Evolutionary conservation across 805 yeast species (phyloP), one percentile per base, ranked within the genome.

Genomic region (Candida maltosa): DNA sequence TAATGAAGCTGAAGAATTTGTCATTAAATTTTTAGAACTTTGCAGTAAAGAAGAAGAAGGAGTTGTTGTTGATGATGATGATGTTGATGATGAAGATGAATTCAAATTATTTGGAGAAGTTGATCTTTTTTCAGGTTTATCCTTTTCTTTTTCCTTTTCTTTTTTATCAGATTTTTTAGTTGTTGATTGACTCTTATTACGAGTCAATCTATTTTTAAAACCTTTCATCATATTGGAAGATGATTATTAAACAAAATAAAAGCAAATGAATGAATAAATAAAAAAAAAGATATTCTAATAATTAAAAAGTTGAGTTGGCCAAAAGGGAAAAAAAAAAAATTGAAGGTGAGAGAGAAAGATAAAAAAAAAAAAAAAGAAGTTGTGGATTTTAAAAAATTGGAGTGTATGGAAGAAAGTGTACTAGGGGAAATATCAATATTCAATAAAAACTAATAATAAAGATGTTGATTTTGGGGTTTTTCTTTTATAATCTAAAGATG

Each of bases 181-280:
- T 17, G 67, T 42, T 24, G 66, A 41, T 35, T 52, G 67, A 41
- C 56, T 48, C 47, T 60, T 60, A 48, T 62, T 64, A 40, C 73
- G 52, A 14, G 71, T 60, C 48, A 67, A 70, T 43, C 71, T 57
- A 39, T 67, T 66, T 44, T 67, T 67, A 46, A 67, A 67, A 12
- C 73, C 73, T 57, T 66, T 67, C 72, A 67, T 67, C 73, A 67
- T 67, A 32, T 52, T 60, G 37, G 15, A 20, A n/a, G n/a, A n/a
- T n/a, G n/a, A n/a, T n/a, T n/a, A n/a, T n/a, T n/a, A n/a, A n/a
- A n/a, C n/a, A n/a, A n/a, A n/a, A n/a, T n/a, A n/a, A n/a, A n/a
- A n/a, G n/a, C n/a, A n/a, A n/a, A n/a, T n/a, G n/a, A n/a, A n/a
- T n/a, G n/a, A n/a, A n/a, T n/a, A n/a, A n/a, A n/a, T n/a, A n/a